Conservation (phyloP, 1,284 basidiomycete species). For the Thelephora terrestris region DNA sequence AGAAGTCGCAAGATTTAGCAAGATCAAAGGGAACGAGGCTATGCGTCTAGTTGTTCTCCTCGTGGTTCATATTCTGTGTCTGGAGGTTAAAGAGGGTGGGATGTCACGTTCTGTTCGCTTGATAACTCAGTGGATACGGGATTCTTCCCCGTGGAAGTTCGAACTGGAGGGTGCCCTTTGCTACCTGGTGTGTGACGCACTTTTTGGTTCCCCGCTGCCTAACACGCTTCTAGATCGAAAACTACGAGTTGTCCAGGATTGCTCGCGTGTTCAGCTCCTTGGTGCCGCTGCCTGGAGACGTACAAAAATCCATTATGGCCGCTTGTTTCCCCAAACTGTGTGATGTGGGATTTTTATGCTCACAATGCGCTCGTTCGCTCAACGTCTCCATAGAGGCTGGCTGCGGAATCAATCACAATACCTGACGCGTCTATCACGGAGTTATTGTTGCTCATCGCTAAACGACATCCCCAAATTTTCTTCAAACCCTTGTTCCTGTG, state of each 20-base stretch:
- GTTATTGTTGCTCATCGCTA: conserved; percentile 41
- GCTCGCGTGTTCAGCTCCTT: conserved; percentile 32
- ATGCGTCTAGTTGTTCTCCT: conserved; percentile 22
- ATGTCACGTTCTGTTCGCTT: conserved; percentile 6
- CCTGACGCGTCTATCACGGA: conserved; percentile 35
- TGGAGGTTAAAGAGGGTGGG: conserved; percentile 17
- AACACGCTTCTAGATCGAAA: conserved; percentile 26
- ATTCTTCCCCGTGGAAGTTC: conserved; percentile 30
- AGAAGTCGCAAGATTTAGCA: conserved; percentile 28
- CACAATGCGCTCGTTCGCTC: conserved; percentile 4
- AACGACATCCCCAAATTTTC: conserved; percentile 52
- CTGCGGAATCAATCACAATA: conserved; percentile 36
- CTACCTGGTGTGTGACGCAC: conserved; percentile 1
- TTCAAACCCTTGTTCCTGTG: conserved; percentile 70
- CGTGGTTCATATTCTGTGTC: conserved; percentile 30
- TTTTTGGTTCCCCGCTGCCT: neutral
- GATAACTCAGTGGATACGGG: conserved; percentile 32
- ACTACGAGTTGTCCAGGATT: conserved; percentile 32
- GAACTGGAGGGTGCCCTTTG: conserved; percentile 30
- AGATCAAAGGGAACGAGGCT: conserved; percentile 15
- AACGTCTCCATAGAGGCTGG: conserved; percentile 27
- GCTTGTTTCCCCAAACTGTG: conserved; percentile 32
- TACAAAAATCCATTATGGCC: conserved; percentile 28
- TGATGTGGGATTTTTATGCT: conserved; percentile 32
- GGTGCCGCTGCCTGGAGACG: conserved; percentile 34